phyloP scores from a whole-genome alignment of 2,329 filamentous ascomycete genomes.

The Ophiocordyceps robertsii region DNA sequence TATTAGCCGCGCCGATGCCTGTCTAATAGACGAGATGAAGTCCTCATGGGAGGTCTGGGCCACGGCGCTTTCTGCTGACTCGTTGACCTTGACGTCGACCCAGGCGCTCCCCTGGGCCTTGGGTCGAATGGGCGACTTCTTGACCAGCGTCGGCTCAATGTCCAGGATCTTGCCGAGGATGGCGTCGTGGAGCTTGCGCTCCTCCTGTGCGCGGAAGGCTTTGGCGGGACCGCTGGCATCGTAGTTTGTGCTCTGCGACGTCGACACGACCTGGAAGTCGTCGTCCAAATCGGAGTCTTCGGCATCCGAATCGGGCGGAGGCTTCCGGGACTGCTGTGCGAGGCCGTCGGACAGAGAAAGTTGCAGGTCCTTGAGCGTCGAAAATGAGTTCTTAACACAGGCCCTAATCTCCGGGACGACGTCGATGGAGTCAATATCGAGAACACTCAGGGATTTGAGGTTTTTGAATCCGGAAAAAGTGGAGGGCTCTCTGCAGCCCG shows the following conservation, averaged over 20 bases:
- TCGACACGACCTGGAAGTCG: conserved; percentile 34
- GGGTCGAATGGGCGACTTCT: conserved; percentile 14
- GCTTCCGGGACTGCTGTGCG: conserved; percentile 26
- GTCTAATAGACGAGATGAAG: conserved; percentile 20
- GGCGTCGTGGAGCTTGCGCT: conserved; percentile 39
- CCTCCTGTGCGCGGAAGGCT: conserved; percentile 34
- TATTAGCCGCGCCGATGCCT: conserved; percentile 29
- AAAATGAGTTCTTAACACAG: conserved; percentile 40
- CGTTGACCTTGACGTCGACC: conserved; percentile 7
- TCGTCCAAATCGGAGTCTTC: conserved; percentile 42
- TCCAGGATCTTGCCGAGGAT: conserved; percentile 40
- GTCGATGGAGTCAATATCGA: conserved; percentile 48
- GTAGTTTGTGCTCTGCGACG: conserved; percentile 14
- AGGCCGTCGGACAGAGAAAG: conserved; percentile 44
- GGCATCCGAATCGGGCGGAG: conserved; percentile 23
- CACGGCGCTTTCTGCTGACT: conserved; percentile 5
- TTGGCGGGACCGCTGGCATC: conserved; percentile 30
- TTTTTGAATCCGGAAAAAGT: conserved; percentile 44
- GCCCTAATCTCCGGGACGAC: conserved; percentile 39
- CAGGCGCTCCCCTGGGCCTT: conserved; percentile 7
- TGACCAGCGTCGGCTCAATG: conserved; percentile 26
- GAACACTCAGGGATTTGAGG: conserved; percentile 36
- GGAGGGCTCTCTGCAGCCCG: conserved; percentile 25
- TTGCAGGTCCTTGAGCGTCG: conserved; percentile 39
- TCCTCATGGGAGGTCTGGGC: conserved; percentile 13